A percentile compares a stretch with the other conserved stretches of the same genome.
These are phyloP conservation scores for Baudoinia panamericana DNA, from an alignment of 495 filamentous ascomycete genomes.

Conservation along the genomic window DNA sequence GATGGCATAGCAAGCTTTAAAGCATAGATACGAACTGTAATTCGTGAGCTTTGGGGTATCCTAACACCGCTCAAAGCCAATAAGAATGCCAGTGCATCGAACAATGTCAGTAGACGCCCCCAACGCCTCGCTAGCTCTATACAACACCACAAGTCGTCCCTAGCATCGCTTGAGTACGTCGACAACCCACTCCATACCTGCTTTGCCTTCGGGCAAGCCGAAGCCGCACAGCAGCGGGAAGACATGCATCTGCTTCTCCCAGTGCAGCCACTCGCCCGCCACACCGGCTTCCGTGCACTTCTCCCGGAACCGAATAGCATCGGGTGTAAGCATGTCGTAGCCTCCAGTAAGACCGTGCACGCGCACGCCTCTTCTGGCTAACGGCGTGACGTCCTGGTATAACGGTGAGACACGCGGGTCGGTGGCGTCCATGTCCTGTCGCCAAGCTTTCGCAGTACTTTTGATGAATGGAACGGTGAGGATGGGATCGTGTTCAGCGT, in stretches of 20 bases:
- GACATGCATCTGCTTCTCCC: constrained; percentile 38
- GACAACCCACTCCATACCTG: constrained; percentile 31
- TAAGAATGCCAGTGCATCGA: no score
- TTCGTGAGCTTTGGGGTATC: no score
- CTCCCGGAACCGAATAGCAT: constrained; percentile 29
- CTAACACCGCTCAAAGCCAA: no score
- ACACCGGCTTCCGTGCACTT: constrained; percentile 25
- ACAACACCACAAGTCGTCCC: background rate
- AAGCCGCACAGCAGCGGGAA: constrained; percentile 32
- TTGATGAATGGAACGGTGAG: constrained; percentile 25
- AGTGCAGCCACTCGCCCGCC: constrained; percentile 31
- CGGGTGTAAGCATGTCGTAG: constrained; percentile 31
- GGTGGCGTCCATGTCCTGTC: constrained; percentile 16
- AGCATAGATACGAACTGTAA: no score
- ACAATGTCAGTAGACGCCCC: background rate
- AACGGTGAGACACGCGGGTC: constrained; percentile 28
- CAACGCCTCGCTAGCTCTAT: background rate
- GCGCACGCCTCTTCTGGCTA: constrained; percentile 22
- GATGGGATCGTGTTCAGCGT: constrained; percentile 29
- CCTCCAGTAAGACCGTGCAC: constrained; percentile 30
- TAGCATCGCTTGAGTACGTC: constrained; percentile 21
- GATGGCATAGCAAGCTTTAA: no score
- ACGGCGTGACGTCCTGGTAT: constrained; percentile 22
- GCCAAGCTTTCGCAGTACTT: constrained; percentile 28
- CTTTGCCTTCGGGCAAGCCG: constrained; percentile 27